Conservation (phyloP, 331 rosid genomes). For the Cucumis variabilis region DNA sequence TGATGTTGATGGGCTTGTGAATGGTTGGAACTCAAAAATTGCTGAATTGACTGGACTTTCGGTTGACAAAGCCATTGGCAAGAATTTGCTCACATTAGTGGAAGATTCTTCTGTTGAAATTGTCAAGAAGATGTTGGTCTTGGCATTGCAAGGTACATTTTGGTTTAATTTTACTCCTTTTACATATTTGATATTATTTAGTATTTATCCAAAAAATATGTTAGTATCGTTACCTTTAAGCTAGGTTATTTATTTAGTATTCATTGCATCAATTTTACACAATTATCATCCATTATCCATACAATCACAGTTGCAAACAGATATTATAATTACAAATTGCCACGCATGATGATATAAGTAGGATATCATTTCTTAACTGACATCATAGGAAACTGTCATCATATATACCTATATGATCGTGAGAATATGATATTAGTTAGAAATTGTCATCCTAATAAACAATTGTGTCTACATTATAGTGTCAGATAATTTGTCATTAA, state of each 20-base stretch:
- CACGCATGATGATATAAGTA: too few species aligned
- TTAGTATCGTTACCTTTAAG: background rate
- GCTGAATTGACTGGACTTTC: constrained; percentile 84
- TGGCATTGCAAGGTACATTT: constrained; percentile 76
- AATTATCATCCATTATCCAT: too few species aligned
- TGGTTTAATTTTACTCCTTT: background rate
- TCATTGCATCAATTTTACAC: too few species aligned
- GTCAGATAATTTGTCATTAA: too few species aligned
- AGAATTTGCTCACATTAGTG: constrained; percentile 71
- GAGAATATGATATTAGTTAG: too few species aligned
- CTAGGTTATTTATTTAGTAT: background rate
- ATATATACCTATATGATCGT: too few species aligned
- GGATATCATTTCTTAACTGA: too few species aligned
- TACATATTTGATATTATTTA: background rate
- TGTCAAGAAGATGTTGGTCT: constrained; percentile 69
- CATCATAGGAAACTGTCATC: too few species aligned
- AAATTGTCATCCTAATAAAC: too few species aligned
- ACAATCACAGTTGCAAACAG: too few species aligned
- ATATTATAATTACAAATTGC: too few species aligned
- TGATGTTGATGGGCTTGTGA: constrained; percentile 75
- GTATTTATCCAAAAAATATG: background rate
- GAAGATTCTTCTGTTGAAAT: constrained; percentile 69
- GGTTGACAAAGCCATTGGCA: constrained; percentile 81
- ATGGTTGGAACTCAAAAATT: constrained; percentile 92
- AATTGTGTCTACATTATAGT: too few species aligned